A percentile compares a stretch with the other conserved stretches of the same genome.
Conservation (phyloP, 1,139 yeast genomes). For the Kluyveromyces sp. region DNA sequence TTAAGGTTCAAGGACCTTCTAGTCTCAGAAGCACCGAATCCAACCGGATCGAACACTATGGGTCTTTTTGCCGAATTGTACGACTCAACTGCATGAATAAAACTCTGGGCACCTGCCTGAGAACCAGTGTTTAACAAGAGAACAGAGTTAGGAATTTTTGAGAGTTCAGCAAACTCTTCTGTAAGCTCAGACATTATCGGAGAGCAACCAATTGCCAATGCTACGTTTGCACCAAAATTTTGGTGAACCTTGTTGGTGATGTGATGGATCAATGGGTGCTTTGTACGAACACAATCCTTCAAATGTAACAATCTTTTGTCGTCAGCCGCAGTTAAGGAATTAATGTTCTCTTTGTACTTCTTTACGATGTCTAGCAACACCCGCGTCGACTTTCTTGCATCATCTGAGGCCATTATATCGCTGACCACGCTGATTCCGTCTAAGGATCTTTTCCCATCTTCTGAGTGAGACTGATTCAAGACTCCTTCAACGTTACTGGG, state of each 20-base stretch:
- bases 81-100: slow-evolving; percentile 46
- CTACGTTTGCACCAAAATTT: slow-evolving; percentile 83
- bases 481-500: slow-evolving; percentile 55
- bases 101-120: slow-evolving; percentile 42
- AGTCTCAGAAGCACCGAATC: slow-evolving; percentile 71
- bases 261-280: slow-evolving; percentile 68
- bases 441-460: slow-evolving; percentile 41
- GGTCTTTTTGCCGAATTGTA: slow-evolving; percentile 57
- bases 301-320: slow-evolving; percentile 18
- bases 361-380: slow-evolving; percentile 24
- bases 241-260: slow-evolving; percentile 88
- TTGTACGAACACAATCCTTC: no score
- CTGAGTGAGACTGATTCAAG: slow-evolving; percentile 39
- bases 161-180: slow-evolving; percentile 63
- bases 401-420: slow-evolving; percentile 65
- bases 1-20: slow-evolving; percentile 44
- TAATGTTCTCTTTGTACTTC: neutral
- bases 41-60: slow-evolving; percentile 85
- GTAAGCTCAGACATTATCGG: slow-evolving; percentile 86
- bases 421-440: slow-evolving; percentile 88
- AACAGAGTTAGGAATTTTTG: slow-evolving; percentile 46
- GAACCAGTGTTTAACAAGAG: slow-evolving; percentile 77
- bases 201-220: slow-evolving; percentile 77
- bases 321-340: no score
- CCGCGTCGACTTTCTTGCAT: slow-evolving; percentile 51